Evolutionary conservation across 192 early-diverging fungal genomes (phyloP).

Genomic region (Phycomyces nitens): DNA sequence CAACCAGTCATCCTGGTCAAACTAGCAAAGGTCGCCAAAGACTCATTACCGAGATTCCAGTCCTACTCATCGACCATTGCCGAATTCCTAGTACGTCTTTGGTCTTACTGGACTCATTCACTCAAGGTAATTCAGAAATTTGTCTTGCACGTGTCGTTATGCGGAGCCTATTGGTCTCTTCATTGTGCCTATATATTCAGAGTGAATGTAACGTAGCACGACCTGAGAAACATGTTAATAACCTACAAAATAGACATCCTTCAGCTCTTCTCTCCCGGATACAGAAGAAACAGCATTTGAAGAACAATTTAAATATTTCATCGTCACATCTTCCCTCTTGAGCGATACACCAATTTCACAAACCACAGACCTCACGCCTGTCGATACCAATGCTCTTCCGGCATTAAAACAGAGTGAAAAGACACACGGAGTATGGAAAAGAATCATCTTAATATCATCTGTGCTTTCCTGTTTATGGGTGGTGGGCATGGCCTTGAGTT

Average conservation of each 20-base stretch:
- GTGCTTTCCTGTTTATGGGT: neutral
- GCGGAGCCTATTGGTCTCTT: neutral
- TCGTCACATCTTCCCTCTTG: conserved; percentile 51
- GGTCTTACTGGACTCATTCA: neutral
- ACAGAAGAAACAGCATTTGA: conserved; percentile 52
- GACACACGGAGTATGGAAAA: neutral
- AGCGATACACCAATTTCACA: conserved; percentile 40
- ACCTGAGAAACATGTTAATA: neutral
- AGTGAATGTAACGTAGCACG: neutral
- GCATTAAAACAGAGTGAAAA: neutral
- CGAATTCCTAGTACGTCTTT: neutral
- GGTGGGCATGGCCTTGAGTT: neutral
- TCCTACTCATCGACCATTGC: neutral
- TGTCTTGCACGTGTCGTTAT: conserved; percentile 1
- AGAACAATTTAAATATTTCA: conserved; percentile 57
- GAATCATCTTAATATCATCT: neutral
- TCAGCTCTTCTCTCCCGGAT: conserved; percentile 32
- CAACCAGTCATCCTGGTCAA: neutral
- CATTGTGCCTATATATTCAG: neutral
- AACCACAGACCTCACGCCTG: neutral
- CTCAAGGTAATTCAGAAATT: neutral
- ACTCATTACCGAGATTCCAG: neutral
- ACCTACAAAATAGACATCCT: neutral
- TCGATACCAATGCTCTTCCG: neutral
- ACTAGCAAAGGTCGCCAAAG: neutral